phyloP scores from a whole-genome alignment of 768 basidiomycete species.

The Lactifluus echinatus region DNA sequence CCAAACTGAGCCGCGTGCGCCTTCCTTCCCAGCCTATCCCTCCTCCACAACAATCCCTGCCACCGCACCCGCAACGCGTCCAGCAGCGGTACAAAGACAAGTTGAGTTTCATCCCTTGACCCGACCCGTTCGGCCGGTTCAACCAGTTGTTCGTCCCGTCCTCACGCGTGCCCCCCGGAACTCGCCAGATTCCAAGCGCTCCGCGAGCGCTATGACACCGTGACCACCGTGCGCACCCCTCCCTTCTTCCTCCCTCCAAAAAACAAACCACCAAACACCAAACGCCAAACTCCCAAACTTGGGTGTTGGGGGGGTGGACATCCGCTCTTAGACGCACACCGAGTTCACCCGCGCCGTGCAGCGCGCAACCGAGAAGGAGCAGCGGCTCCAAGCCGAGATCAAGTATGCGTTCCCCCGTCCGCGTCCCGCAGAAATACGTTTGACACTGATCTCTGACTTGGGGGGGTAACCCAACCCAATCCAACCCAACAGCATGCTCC shows the following conservation, averaged over 20 bases:
- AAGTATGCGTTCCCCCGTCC: slow-evolving; percentile 4
- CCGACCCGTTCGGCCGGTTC: no score
- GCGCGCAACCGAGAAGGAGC: slow-evolving; percentile 18
- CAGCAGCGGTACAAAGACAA: slow-evolving; percentile 21
- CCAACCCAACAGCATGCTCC: slow-evolving; percentile 15
- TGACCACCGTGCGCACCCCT: slow-evolving; percentile 4
- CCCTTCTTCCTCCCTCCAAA: background rate
- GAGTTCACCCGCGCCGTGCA: slow-evolving; percentile 11
- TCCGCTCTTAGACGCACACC: slow-evolving; percentile 4
- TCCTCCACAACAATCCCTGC: background rate
- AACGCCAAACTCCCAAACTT: no score
- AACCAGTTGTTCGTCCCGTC: background rate
- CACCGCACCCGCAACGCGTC: background rate
- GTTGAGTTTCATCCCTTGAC: background rate
- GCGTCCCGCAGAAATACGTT: background rate
- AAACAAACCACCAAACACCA: no score
- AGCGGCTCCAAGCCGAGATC: slow-evolving; percentile 17
- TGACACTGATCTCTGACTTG: no score
- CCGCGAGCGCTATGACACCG: slow-evolving; percentile 18
- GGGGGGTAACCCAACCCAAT: no score
- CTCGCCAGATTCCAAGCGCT: slow-evolving; percentile 15
- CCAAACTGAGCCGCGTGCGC: no score
- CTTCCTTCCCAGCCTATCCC: background rate
- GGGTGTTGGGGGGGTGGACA: no score
- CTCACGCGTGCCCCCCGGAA: background rate